These are phyloP conservation scores for Apiotrichum akiyoshidainum DNA, from an alignment of 1,284 basidiomycete species.

Conservation along the genomic window DNA sequence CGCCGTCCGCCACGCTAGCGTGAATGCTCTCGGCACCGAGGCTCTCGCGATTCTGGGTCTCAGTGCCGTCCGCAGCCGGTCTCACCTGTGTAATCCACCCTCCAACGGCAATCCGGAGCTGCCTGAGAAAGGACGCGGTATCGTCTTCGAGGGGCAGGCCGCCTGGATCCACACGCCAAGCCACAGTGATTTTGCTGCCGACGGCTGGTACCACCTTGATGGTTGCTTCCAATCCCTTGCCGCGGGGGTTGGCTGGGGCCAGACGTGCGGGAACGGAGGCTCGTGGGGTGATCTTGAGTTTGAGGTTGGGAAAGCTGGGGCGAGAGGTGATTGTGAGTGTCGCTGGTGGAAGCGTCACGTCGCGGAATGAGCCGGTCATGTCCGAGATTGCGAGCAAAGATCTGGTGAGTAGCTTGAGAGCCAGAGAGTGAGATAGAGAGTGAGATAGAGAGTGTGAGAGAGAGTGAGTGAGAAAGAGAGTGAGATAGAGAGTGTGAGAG, in stretches of 20 bases:
- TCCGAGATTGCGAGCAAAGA: no score
- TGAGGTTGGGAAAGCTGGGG: slow-evolving; percentile 13
- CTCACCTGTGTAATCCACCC: slow-evolving; percentile 2
- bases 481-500: no score
- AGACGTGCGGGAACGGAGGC: slow-evolving; percentile 16
- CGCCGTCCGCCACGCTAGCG: neutral
- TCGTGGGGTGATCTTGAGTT: slow-evolving; percentile 16
- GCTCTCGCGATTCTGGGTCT: slow-evolving; percentile 5
- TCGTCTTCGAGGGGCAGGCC: neutral
- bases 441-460: no score
- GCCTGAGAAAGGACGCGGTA: neutral
- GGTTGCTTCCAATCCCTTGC: slow-evolving; percentile 21
- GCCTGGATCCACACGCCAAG: slow-evolving; percentile 4
- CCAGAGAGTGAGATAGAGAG: no score
- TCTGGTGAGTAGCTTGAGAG: no score
- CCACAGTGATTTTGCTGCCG: slow-evolving; percentile 20
- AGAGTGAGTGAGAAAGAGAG: no score
- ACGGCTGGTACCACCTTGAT: slow-evolving; percentile 25
- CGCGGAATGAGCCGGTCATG: neutral
- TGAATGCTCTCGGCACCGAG: slow-evolving; percentile 6
- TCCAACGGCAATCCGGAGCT: neutral
- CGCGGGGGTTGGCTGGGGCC: slow-evolving; percentile 9
- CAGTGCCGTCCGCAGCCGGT: neutral
- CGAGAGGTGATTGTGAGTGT: slow-evolving; percentile 2
- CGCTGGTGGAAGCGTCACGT: neutral